phyloP scores from a whole-genome alignment of 2,329 filamentous ascomycete genomes.

The Calonectria pauciramosa region DNA sequence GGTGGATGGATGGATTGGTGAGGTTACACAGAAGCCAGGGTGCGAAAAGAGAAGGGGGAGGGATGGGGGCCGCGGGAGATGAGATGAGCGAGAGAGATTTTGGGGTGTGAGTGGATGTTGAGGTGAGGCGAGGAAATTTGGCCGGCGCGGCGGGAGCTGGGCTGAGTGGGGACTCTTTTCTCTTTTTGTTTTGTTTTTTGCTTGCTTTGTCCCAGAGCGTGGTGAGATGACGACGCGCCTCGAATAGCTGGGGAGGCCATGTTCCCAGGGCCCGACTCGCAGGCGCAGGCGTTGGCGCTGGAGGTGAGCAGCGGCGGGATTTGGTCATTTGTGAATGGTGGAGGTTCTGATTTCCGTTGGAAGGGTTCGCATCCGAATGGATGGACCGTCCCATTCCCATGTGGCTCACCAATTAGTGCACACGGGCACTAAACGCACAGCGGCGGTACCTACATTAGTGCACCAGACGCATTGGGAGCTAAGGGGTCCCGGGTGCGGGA shows the following conservation, averaged over 20 bases:
- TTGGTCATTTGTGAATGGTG: slow-evolving; percentile 21
- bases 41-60: slow-evolving; percentile 16
- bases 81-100: slow-evolving; percentile 36
- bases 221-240: slow-evolving; percentile 16
- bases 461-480: slow-evolving; percentile 20
- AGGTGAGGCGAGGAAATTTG: slow-evolving; percentile 41
- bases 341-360: slow-evolving; percentile 25
- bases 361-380: slow-evolving; percentile 26
- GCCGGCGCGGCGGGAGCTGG: slow-evolving; percentile 20
- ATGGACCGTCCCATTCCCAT: slow-evolving; percentile 9
- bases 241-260: not conserved
- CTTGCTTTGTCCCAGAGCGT: slow-evolving; percentile 1
- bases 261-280: not conserved
- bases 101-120: slow-evolving; percentile 30
- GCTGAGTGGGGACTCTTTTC: slow-evolving; percentile 11
- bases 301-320: not conserved
- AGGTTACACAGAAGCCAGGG: slow-evolving; percentile 42
- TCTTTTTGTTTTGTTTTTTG: slow-evolving; percentile 23
- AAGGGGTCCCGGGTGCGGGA: slow-evolving; percentile 11
- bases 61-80: slow-evolving; percentile 37
- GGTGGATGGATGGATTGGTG: slow-evolving; percentile 29
- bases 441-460: slow-evolving; percentile 45
- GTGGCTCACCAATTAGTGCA: slow-evolving; percentile 1
- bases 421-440: slow-evolving; percentile 24
- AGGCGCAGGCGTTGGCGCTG: not conserved